These are phyloP conservation scores for Euphorbia celastroides DNA, from an alignment of 441 rosid species.

Conservation along the genomic window DNA sequence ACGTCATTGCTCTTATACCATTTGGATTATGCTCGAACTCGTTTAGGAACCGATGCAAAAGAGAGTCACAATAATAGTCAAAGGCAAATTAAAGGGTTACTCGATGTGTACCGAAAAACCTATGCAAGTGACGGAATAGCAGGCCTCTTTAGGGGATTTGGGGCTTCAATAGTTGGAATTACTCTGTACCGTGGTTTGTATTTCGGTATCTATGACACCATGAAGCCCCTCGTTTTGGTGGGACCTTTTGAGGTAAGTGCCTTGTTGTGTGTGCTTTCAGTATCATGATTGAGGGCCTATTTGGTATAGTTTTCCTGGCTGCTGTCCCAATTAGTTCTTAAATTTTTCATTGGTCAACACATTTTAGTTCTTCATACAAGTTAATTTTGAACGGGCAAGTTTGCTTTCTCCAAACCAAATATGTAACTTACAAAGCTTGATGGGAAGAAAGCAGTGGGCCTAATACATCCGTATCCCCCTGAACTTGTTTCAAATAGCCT, in stretches of 20 bases:
- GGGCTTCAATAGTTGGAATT: slow-evolving; percentile 84
- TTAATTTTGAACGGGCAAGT: too few species aligned
- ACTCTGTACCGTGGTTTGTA: slow-evolving; percentile 89
- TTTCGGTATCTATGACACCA: slow-evolving; percentile 83
- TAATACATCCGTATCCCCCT: too few species aligned
- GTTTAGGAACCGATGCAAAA: slow-evolving; percentile 78
- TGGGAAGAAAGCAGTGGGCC: too few species aligned
- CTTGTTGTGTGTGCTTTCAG: neutral
- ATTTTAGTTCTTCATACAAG: too few species aligned
- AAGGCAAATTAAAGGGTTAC: slow-evolving; percentile 66
- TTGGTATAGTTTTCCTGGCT: too few species aligned
- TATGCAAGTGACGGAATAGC: slow-evolving; percentile 56
- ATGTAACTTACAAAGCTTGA: too few species aligned
- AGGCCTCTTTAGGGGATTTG: slow-evolving; percentile 84
- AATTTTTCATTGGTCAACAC: too few species aligned
- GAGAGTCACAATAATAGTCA: slow-evolving; percentile 43
- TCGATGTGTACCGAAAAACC: slow-evolving; percentile 78
- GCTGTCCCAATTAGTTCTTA: too few species aligned
- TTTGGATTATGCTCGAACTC: slow-evolving; percentile 61
- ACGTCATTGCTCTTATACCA: slow-evolving; percentile 45
- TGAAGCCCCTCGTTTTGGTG: slow-evolving; percentile 78
- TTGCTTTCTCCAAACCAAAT: too few species aligned
- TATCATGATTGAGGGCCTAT: neutral
- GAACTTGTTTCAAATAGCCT: too few species aligned
- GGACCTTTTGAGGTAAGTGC: slow-evolving; percentile 73